phyloP scores from a whole-genome alignment of 805 yeast species.

The Candida awuae region DNA sequence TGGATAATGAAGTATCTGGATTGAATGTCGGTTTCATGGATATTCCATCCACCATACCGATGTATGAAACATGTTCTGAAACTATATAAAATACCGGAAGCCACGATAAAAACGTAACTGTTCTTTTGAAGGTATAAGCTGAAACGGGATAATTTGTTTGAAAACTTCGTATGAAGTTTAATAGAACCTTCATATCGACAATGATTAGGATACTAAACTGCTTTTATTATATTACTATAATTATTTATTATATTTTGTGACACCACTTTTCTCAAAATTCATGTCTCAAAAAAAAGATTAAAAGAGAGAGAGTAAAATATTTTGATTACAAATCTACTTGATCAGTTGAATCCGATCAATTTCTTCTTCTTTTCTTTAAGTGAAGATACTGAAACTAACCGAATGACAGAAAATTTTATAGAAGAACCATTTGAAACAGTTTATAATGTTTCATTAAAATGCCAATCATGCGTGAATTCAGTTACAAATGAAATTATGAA shows the following conservation, averaged over 20 bases:
- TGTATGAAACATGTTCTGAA: slow-evolving; percentile 62
- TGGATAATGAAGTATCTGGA: slow-evolving; percentile 33
- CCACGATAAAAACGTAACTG: slow-evolving; percentile 52
- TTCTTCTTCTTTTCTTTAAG: no score
- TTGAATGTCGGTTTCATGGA: slow-evolving; percentile 90
- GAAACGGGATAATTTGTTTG: slow-evolving; percentile 11
- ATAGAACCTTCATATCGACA: background rate
- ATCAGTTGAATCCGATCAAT: no score
- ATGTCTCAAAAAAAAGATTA: no score
- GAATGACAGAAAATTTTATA: no score
- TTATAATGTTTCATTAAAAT: slow-evolving; percentile 80
- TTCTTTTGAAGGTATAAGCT: slow-evolving; percentile 24
- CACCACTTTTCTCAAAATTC: no score
- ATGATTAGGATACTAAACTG: no score
- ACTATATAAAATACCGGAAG: slow-evolving; percentile 67
- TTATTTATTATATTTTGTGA: no score
- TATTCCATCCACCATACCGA: slow-evolving; percentile 67
- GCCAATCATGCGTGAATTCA: slow-evolving; percentile 60
- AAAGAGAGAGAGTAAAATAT: no score
- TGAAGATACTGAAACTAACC: no score
- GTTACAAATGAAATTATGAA: slow-evolving; percentile 46
- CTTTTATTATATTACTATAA: no score
- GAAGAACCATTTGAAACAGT: slow-evolving; percentile 37
- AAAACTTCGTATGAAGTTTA: background rate
- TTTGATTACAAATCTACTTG: no score